Base-by-base conservation (phyloP, 345 rosid genomes). In the Conringia planisiliqua region DNA sequence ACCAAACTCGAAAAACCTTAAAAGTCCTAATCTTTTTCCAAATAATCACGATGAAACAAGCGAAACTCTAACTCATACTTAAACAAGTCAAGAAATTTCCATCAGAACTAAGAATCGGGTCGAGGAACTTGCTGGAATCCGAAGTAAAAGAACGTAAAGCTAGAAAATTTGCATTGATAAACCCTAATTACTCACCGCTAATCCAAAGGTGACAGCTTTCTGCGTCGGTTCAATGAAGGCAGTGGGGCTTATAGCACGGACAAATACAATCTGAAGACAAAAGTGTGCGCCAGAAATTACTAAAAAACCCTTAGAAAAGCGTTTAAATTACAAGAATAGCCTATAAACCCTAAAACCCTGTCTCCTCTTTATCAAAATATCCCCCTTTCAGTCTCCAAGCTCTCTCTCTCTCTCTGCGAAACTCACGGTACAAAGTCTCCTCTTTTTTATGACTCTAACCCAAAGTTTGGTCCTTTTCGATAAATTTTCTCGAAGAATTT, bases 301-400 rank as follows among this genome's bases (percentile, higher is more conserved):
- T 0, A 68, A 60, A 30, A 40, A 0, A 40, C 74, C 73, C 79
- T 68, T 68, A 5, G 0, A 0, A 30, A 39, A 6, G 20, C 8
- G 8, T 0, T 2, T 26, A 51, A 75, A 68, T 40, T 68, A 68
- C 79, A 12, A 52, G 36, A 30, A 1, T 40, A 66, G 13, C 74
- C 69, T 32, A 24, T 10, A 75, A 75, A 51, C 69, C 74, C 79
- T 75, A 68, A 68, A 67, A 48, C 69, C 74, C 55, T 7, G 13
- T 10, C n/a, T 40, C 32, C 46, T 39, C 40, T 39, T 50, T 20
- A 24, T 0, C 47, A 30, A 64, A 42, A 26, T 9, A 35, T 40
- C 44, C 26, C 18, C 55, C 17, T 52, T 73, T 4, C 56, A 5
- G 70, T 64, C 60, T 33, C 77, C 66, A 24, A 36, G 51, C 35